phyloP scores from a whole-genome alignment of 73 alveolate genomes.

The Symbiodinium pilosum region DNA sequence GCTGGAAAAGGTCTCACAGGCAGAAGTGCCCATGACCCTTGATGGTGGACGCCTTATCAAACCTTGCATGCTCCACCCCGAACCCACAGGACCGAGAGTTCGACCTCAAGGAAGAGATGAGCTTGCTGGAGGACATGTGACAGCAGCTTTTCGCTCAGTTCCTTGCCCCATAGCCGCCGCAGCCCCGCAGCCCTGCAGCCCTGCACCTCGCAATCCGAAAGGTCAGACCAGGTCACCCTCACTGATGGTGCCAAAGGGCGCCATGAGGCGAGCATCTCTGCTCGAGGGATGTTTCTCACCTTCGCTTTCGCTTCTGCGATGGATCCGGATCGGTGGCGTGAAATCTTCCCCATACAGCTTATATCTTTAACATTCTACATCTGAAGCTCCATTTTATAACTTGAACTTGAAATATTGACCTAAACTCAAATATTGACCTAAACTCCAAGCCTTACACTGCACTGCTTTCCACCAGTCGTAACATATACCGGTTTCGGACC shows the following conservation, averaged over 20 bases:
- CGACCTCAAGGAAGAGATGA: too few species aligned
- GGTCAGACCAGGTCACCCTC: conserved; percentile 10
- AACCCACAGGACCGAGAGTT: too few species aligned
- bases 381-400: not conserved
- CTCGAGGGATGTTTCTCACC: too few species aligned
- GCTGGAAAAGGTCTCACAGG: too few species aligned
- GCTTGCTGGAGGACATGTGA: too few species aligned
- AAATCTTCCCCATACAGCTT: too few species aligned
- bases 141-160: not conserved
- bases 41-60: too few species aligned
- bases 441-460: not conserved
- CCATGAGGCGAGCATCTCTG: not conserved
- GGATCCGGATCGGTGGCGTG: too few species aligned
- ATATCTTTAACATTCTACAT: not conserved
- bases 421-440: not conserved
- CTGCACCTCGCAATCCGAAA: not conserved
- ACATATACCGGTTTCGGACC: not conserved
- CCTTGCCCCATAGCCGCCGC: conserved; percentile 1
- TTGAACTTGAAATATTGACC: not conserved
- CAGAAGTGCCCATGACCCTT: too few species aligned
- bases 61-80: too few species aligned
- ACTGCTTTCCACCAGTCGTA: not conserved
- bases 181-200: not conserved
- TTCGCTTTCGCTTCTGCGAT: too few species aligned
- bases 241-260: conserved; percentile 8